Percentiles rank a stretch among this genome's conserved stretches.
Conservation (phyloP, 2,329 filamentous ascomycete species). For the Hypomyces rosellus region DNA sequence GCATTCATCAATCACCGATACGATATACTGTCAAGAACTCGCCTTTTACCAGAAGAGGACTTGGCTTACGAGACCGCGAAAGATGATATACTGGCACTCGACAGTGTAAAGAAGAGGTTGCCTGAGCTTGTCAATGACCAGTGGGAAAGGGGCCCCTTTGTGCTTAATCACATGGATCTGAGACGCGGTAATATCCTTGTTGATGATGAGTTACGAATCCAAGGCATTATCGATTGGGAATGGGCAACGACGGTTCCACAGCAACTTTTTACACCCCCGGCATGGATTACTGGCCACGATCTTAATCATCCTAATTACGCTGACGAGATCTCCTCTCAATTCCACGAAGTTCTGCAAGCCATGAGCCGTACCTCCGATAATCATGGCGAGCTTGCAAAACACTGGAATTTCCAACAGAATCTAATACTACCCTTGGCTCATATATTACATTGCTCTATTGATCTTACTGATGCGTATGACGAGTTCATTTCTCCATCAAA, state of each 20-base stretch:
- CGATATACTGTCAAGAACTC: no score
- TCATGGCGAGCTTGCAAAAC: slow-evolving; percentile 3
- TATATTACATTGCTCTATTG: slow-evolving; percentile 9
- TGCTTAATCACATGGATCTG: slow-evolving; percentile 19
- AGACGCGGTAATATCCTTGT: slow-evolving; percentile 20
- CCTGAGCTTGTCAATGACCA: no score
- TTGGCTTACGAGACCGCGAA: no score
- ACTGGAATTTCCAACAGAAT: neutral
- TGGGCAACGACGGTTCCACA: slow-evolving; percentile 15
- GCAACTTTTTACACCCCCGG: slow-evolving; percentile 14
- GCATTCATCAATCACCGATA: no score
- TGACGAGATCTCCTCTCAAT: slow-evolving; percentile 2
- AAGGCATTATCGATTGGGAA: slow-evolving; percentile 24
- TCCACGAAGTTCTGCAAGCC: slow-evolving; percentile 10
- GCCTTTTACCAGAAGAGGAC: no score
- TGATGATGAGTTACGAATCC: slow-evolving; percentile 16
- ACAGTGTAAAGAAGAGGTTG: no score
- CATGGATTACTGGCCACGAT: slow-evolving; percentile 16
- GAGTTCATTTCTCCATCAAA: no score
- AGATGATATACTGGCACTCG: no score
- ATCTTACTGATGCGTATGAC: slow-evolving; percentile 15
- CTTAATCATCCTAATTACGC: neutral
- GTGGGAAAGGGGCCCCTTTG: slow-evolving; percentile 13
- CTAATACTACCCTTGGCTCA: slow-evolving; percentile 12
- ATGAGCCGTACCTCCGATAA: slow-evolving; percentile 5